These are phyloP conservation scores for Nyssa sinensis DNA, from an alignment of 148 eudicot genomes.

Conservation along the genomic window DNA sequence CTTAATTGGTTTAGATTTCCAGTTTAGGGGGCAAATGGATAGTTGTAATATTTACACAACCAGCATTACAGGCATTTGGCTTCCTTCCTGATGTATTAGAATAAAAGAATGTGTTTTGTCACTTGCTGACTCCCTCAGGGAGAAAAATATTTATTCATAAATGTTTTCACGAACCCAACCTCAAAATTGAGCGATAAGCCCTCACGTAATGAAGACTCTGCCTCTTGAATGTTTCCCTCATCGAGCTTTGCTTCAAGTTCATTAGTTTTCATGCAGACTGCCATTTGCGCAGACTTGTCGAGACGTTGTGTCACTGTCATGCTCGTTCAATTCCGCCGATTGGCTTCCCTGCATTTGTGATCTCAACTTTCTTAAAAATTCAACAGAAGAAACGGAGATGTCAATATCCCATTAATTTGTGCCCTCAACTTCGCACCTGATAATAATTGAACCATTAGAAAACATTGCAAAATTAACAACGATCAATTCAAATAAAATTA, in stretches of 20 bases:
- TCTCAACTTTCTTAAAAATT: neutral
- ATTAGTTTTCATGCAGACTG: slow-evolving; percentile 54
- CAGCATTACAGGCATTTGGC: too few relatives aligned
- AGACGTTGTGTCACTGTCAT: slow-evolving; percentile 43
- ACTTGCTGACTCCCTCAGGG: too few relatives aligned
- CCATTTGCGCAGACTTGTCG: slow-evolving; percentile 79
- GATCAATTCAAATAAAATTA: too few relatives aligned
- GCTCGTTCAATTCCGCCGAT: slow-evolving; percentile 32
- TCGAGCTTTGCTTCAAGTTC: slow-evolving; percentile 84
- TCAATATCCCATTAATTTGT: neutral
- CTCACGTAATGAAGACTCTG: slow-evolving; percentile 88
- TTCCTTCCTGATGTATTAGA: too few relatives aligned
- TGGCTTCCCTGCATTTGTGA: slow-evolving; percentile 47
- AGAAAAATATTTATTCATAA: too few relatives aligned
- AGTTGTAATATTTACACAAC: too few relatives aligned
- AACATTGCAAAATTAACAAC: too few relatives aligned
- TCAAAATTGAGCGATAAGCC: slow-evolving; percentile 92
- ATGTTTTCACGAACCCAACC: slow-evolving; percentile 38
- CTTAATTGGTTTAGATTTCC: too few relatives aligned
- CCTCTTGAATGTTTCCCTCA: slow-evolving; percentile 83
- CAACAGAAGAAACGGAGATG: neutral
- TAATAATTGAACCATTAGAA: neutral
- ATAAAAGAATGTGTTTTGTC: too few relatives aligned
- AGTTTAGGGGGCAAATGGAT: too few relatives aligned
- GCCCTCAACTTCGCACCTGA: neutral